Conservation (phyloP, 2,329 filamentous ascomycete species). For the Colletotrichum magnum region DNA sequence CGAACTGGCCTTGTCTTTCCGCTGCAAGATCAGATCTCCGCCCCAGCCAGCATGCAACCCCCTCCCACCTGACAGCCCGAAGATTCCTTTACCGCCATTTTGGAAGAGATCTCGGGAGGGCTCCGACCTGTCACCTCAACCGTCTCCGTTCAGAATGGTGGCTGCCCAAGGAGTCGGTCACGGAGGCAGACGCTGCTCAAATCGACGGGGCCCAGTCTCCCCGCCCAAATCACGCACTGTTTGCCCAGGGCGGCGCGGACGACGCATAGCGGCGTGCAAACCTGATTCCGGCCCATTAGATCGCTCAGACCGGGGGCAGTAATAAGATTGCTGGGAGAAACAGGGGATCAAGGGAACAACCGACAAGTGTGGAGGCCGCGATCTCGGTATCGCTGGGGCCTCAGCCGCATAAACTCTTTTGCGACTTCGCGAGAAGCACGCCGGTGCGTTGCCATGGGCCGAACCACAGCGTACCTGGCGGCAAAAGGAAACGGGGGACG, state of each 20-base stretch:
- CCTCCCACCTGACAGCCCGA: constrained; percentile 20
- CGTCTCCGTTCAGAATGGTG: constrained; percentile 12
- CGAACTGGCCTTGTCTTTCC: background rate
- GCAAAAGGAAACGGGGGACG: constrained; percentile 21
- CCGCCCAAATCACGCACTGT: background rate
- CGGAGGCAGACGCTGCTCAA: constrained; percentile 18
- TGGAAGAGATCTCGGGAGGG: constrained; percentile 12
- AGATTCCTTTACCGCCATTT: constrained; percentile 37
- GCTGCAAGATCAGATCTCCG: constrained; percentile 38
- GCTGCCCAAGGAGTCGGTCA: constrained; percentile 15
- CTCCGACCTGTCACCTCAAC: constrained; percentile 13
- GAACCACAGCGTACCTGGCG: background rate
- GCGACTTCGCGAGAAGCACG: constrained; percentile 21
- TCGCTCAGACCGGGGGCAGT: background rate
- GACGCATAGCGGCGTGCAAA: background rate
- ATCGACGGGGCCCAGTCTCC: background rate
- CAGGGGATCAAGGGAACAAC: background rate
- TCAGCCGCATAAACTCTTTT: constrained; percentile 39
- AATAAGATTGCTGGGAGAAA: constrained; percentile 6
- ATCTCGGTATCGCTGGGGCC: constrained; percentile 1
- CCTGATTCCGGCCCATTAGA: too few relatives aligned
- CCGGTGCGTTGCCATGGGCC: background rate
- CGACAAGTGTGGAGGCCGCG: constrained; percentile 16
- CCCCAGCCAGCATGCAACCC: constrained; percentile 27
- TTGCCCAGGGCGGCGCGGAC: background rate